phyloP scores from a whole-genome alignment of 2,329 filamentous ascomycete species.

The Monilinia polystroma region DNA sequence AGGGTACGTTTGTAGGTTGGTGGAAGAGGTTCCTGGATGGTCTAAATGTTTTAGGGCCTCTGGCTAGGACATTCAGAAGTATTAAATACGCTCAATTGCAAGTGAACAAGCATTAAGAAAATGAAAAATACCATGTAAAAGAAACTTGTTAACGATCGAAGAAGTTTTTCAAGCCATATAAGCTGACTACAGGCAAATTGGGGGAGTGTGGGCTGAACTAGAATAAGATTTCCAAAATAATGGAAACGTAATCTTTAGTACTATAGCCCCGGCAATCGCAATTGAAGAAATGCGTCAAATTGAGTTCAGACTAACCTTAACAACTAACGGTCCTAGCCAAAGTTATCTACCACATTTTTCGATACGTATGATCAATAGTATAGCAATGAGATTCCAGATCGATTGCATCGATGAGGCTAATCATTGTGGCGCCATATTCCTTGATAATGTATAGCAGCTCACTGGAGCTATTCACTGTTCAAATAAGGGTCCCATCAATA shows the following conservation, averaged over 20 bases:
- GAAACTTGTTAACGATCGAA: not conserved
- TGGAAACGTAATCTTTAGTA: not conserved
- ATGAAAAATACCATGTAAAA: not conserved
- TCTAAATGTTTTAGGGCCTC: not conserved
- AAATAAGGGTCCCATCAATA: not conserved
- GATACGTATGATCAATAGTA: not conserved
- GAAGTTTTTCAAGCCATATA: not conserved
- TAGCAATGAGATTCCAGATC: not conserved
- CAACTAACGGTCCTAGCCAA: not conserved
- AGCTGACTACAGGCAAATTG: not conserved
- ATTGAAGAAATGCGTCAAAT: not conserved
- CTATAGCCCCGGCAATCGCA: no score
- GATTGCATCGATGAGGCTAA: not conserved
- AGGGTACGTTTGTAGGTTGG: not conserved
- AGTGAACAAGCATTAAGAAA: not conserved
- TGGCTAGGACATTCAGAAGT: not conserved
- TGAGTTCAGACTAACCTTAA: not conserved
- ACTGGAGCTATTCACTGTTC: not conserved
- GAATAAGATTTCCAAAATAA: not conserved
- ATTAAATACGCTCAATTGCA: not conserved
- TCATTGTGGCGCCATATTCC: not conserved
- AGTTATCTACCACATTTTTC: not conserved
- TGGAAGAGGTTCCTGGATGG: not conserved
- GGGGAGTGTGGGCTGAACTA: not conserved
- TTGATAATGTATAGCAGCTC: not conserved